Evolutionary conservation across 495 filamentous ascomycete species (phyloP).

Genomic region (Chaetomium fimeti): DNA sequence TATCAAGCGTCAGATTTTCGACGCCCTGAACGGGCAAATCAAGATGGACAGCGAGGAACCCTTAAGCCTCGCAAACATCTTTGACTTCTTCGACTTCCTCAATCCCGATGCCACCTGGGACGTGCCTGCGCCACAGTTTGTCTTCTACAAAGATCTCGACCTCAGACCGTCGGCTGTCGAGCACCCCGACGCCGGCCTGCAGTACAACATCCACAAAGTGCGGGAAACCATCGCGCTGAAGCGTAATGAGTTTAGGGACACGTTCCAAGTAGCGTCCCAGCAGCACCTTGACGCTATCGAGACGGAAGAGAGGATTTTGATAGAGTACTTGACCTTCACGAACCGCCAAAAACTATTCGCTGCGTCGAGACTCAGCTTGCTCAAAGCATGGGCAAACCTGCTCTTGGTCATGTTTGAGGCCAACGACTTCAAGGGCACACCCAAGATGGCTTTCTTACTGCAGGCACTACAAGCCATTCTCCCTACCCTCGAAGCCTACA

Average conservation of each 20-base stretch:
- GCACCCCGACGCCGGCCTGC: slow-evolving; percentile 47
- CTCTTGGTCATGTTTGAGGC: slow-evolving; percentile 73
- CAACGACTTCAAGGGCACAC: slow-evolving; percentile 66
- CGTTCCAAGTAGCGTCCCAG: slow-evolving; percentile 51
- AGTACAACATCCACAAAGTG: slow-evolving; percentile 60
- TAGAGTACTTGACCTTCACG: slow-evolving; percentile 57
- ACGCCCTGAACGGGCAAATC: slow-evolving; percentile 74
- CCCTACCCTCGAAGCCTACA: slow-evolving; percentile 75
- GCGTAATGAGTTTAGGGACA: slow-evolving; percentile 53
- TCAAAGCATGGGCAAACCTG: slow-evolving; percentile 79
- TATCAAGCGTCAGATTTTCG: slow-evolving; percentile 72
- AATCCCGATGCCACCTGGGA: slow-evolving; percentile 61
- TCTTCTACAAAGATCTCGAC: slow-evolving; percentile 60
- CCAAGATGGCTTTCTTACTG: slow-evolving; percentile 71
- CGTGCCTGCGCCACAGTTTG: slow-evolving; percentile 48
- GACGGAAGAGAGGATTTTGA: slow-evolving; percentile 55
- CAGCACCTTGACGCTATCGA: slow-evolving; percentile 57
- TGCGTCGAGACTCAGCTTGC: slow-evolving; percentile 58
- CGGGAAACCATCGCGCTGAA: slow-evolving; percentile 62
- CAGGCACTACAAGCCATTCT: slow-evolving; percentile 81
- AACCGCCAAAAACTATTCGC: slow-evolving; percentile 64
- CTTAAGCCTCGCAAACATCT: slow-evolving; percentile 67
- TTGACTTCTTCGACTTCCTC: slow-evolving; percentile 91
- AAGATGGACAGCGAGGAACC: slow-evolving; percentile 59
- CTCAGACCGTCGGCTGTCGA: slow-evolving; percentile 57